Evolutionary conservation across 2,329 filamentous ascomycete species (phyloP), one percentile per base, ranked within the genome.

Genomic region (Trichoderma guizhouense): DNA sequence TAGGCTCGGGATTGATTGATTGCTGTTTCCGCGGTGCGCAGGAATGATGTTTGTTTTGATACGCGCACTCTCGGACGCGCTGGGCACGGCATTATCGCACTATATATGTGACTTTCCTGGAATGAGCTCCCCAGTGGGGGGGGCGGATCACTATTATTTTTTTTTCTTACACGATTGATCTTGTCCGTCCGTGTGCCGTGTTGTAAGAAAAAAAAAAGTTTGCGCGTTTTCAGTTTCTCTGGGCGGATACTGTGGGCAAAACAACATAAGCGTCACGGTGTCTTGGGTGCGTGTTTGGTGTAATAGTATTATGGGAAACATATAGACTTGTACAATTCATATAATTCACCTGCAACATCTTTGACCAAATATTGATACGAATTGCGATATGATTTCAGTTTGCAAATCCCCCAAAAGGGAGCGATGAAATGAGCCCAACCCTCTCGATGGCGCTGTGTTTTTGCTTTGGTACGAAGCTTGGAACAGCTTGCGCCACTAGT

Each of bases 31-130:
- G 71, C 65, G 60, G 73, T 74, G 73, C 73, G 74, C 67, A 71
- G 72, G 71, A 72, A 72, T 72, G 60, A 72, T 70, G 72, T 74
- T 72, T 76, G 73, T 73, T 75, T 74, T 72, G 69, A 69, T 71
- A 70, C 71, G 74, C 69, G 69, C 72, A 65, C 72, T 64, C 34
- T 61, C 53, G 73, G 69, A 71, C 75, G 75, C 74, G 72, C 74
- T 71, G 73, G 72, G 70, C 70, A 72, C 72, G 72, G 69, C 71
- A 71, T 72, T 72, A 60, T 55, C 66, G 67, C 71, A 72, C 67
- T 72, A 64, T 58, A 72, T 66, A 60, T 69, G 66, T 60, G 63
- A 68, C 57, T 63, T 72, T 67, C 71, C 64, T 66, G 57, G 63
- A 72, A 62, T 69, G 57, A 53, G 63, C 62, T 43, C 62, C 47